Conservation (phyloP, 345 rosid species). For the Eucalyptus fibrosa region DNA sequence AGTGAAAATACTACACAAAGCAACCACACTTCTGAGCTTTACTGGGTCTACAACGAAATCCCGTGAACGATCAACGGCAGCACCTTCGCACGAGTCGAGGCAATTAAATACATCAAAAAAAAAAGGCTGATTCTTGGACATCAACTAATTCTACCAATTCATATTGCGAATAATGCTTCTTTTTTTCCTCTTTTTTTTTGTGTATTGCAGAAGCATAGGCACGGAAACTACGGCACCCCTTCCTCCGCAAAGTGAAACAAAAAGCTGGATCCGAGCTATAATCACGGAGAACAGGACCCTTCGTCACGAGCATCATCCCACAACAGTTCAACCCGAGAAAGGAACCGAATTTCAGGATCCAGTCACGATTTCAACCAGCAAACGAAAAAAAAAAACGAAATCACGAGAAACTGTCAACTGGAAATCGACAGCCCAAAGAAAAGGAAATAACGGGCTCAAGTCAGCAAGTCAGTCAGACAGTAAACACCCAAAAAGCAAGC, state of each 20-base stretch:
- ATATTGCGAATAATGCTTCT: not conserved
- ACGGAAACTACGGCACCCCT: not conserved
- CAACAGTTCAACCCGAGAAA: not conserved
- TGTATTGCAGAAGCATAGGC: not conserved
- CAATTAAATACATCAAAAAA: not conserved
- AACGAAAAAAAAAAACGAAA: not conserved
- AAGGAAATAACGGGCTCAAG: not conserved
- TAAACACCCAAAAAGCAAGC: not conserved
- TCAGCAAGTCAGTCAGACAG: not conserved
- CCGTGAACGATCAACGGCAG: not conserved
- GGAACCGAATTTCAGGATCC: not conserved
- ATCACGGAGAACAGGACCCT: not conserved
- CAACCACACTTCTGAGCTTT: not conserved
- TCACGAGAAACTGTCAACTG: not conserved
- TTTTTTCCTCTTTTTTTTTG: not conserved
- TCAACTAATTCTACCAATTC: not conserved
- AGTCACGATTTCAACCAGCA: not conserved
- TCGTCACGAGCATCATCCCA: not conserved
- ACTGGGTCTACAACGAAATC: not conserved
- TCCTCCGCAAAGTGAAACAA: not conserved
- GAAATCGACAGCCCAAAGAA: not conserved
- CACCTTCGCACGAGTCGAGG: not conserved
- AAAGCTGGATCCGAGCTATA: not conserved
- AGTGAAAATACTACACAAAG: not conserved
- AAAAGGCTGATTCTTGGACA: not conserved